These are phyloP conservation scores for Wickerhamomyces queroliae DNA, from an alignment of 805 yeast genomes.

Conservation along the genomic window DNA sequence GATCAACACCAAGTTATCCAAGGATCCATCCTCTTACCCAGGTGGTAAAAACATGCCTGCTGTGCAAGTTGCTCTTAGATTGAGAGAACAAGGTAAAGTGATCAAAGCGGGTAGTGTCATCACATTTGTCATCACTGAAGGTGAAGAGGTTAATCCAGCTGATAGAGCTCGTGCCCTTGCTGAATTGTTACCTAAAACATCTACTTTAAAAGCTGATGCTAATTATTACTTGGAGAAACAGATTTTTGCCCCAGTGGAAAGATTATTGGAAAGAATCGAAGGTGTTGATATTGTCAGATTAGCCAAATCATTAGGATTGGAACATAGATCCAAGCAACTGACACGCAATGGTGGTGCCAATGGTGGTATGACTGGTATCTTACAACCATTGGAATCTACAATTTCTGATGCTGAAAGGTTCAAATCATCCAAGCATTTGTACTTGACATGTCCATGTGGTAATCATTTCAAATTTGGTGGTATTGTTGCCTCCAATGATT, in stretches of 20 bases:
- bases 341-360: constrained; percentile 22
- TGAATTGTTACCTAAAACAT: constrained; percentile 54
- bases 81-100: constrained; percentile 78
- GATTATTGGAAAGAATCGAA: constrained; percentile 78
- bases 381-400: constrained; percentile 76
- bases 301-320: constrained; percentile 75
- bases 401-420: constrained; percentile 81
- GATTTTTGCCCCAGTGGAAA: constrained; percentile 82
- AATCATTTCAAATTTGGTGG: constrained; percentile 67
- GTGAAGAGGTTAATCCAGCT: constrained; percentile 48
- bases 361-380: constrained; percentile 29
- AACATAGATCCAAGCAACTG: constrained; percentile 40
- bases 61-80: constrained; percentile 84
- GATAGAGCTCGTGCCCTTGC: constrained; percentile 80
- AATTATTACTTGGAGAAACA: constrained; percentile 82
- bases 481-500: constrained; percentile 54
- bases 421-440: constrained; percentile 51
- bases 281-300: constrained; percentile 79
- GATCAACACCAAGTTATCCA: constrained; percentile 83
- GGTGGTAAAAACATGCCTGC: constrained; percentile 79
- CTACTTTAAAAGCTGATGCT: constrained; percentile 62
- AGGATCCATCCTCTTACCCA: constrained; percentile 82
- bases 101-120: constrained; percentile 87
- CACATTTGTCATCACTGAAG: constrained; percentile 71
- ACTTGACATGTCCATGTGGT: constrained; percentile 59